Base-by-base conservation (phyloP, 768 basidiomycete species). In the Serendipita sp. region DNA sequence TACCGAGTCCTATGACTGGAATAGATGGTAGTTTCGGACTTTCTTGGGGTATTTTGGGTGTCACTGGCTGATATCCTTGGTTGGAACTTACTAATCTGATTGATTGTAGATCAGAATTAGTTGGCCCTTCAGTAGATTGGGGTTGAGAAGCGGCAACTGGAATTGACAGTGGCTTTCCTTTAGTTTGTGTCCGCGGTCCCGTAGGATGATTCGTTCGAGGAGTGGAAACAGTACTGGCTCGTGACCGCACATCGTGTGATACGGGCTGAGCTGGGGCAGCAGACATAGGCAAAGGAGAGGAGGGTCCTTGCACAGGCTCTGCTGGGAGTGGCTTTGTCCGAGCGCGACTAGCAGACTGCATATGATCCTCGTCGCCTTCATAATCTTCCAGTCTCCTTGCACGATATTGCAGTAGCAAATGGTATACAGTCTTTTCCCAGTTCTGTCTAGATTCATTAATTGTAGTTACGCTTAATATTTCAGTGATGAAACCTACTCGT, bases 351-450 rank as follows among this genome's bases (percentile, higher is more conserved):
- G 67, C 38, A 34, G 60, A 53, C 18, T 66, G 51, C n/a, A 41
- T 69, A n/a, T 73, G 71, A 34, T 68, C 71, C 65, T 88, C 83
- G 58, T 87, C 86, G 64, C 87, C 86, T 65, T 86, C 83, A 72
- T 83, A 88, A 67, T 85, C 80, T 70, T 89, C 86, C 47, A 90
- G 72, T 64, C 85, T 84, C 68, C 80, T 83, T 60, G 81, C 81
- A 48, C 93, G 83, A 75, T 96, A 97, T 68, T 83, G 84, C 64
- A 86, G 78, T n/a, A 99, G 79, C 3, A 97, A 76, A 71, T 89
- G 86, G 74, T 99, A 99, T 56, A 98, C 89, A 0, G 90, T 91
- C 75, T 99, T 97, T 73, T 98, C 92, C 89, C 92, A 94, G 34
- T 88, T 94, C 62, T 84, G 84, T 64, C 85, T 83, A 63, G 76